Base-by-base conservation (phyloP, 148 eudicot genomes). In the Spergularia marina region DNA sequence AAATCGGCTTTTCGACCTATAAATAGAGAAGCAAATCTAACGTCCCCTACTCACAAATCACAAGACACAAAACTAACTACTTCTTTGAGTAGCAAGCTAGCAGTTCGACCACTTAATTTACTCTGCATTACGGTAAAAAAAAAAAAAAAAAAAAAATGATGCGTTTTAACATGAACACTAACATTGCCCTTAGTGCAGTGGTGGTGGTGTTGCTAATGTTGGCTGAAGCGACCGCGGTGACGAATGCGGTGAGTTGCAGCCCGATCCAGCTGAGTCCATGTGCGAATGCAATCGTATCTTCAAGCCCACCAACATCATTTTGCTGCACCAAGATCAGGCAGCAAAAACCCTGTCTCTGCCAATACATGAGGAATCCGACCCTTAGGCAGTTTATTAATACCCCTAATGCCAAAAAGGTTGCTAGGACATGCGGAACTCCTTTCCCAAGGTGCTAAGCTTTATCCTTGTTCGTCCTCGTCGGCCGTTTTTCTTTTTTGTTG, bases 281-380 rank as follows among this genome's bases (percentile, higher is more conserved):
- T 55, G 73, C 69, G 21, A 47, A 70, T 4, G 86, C 90, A 5
- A 77, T 85, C 75, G 72, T 85, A 4, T 71, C 86, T 1, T 20
- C 65, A 15, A 18, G 56, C 18, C 82, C 83, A 12, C 90, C 90
- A 5, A 68, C 88, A 10, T 40, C 25, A 11, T 18, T 75, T 15
- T 89, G 93, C 79, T 87, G 91, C 79, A 65, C 47, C 23, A 89
- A 78, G 77, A 74, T 89, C 25, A 87, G 52, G 73, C 76, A 87
- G 59, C 90, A 87, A 55, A 82, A 58, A 75, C 87, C 93, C 17
- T 89, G 93, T 72, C 89, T 89, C 61, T 89, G 90, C 80, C 79
- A 82, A 70, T 89, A 85, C 82, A 66, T 79, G 74, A 89, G 67
- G 81, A 71, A 87, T 66, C 93, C 89, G 14, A 67, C 44, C 41